These are phyloP conservation scores for Pythium diclinum DNA, from an alignment of 352 stramenopile species.

Conservation along the genomic window DNA sequence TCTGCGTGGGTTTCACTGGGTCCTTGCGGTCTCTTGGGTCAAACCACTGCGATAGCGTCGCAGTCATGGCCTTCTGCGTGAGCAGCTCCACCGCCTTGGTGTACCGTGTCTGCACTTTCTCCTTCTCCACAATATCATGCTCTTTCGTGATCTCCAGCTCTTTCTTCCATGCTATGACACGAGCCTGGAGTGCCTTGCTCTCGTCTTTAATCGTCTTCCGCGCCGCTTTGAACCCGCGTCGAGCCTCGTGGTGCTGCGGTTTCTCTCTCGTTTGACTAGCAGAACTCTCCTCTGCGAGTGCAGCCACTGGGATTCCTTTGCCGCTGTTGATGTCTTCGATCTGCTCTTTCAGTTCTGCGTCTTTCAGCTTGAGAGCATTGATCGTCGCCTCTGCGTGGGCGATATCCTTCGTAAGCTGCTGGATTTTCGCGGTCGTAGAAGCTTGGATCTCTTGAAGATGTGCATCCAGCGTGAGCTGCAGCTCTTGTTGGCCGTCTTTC, in stretches of 20 bases:
- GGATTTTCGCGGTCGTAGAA: conserved; percentile 12
- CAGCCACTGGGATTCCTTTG: conserved; percentile 16
- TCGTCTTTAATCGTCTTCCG: conserved; percentile 48
- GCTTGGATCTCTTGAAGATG: conserved; percentile 18
- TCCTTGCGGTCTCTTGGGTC: conserved; percentile 15
- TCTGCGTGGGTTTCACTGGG: background rate
- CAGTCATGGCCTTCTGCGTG: conserved; percentile 16
- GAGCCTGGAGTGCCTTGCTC: conserved; percentile 34
- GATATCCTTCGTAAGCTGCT: conserved; percentile 24
- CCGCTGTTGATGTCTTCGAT: conserved; percentile 70
- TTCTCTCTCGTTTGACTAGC: conserved; percentile 4
- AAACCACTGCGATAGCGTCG: conserved; percentile 17
- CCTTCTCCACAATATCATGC: conserved; percentile 24
- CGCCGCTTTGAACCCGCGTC: conserved; percentile 39
- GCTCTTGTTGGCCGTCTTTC: conserved; percentile 27
- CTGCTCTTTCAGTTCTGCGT: conserved; percentile 35
- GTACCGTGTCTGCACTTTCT: conserved; percentile 16
- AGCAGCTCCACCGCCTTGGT: conserved; percentile 16
- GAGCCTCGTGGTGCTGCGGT: conserved; percentile 29
- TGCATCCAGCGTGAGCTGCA: conserved; percentile 28
- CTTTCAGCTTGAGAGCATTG: conserved; percentile 25
- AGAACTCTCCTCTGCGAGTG: background rate
- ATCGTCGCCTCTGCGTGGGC: conserved; percentile 13
- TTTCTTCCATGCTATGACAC: conserved; percentile 30
- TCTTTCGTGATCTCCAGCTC: conserved; percentile 32